These are phyloP conservation scores for Singerocomus inundabilis DNA, from an alignment of 1,284 basidiomycete species.

Conservation along the genomic window DNA sequence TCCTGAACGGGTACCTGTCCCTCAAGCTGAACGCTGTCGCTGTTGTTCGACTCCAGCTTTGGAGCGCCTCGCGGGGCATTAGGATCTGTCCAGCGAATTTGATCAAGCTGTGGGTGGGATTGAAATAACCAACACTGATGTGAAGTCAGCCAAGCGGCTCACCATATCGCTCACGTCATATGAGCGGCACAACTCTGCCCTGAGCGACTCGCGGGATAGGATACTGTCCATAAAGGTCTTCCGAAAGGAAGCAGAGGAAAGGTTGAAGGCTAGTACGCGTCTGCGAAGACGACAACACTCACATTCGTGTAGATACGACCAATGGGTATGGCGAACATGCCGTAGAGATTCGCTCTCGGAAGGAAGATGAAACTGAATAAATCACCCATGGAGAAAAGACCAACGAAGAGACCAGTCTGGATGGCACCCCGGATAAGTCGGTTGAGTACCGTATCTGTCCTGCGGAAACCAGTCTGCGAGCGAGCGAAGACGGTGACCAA, in stretches of 20 bases:
- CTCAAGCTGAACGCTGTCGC: neutral
- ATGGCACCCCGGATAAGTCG: constrained; percentile 44
- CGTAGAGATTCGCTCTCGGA: constrained; percentile 10
- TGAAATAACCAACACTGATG: neutral
- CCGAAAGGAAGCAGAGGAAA: neutral
- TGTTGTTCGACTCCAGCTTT: neutral
- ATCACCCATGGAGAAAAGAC: constrained; percentile 44
- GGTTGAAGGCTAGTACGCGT: neutral
- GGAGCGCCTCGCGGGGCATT: neutral
- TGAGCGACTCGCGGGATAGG: constrained; percentile 13
- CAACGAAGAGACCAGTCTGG: constrained; percentile 46
- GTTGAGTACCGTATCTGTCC: no score
- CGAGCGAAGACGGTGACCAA: constrained; percentile 36
- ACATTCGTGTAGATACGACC: constrained; percentile 38
- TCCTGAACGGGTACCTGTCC: neutral
- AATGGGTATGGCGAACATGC: constrained; percentile 34
- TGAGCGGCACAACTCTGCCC: constrained; percentile 1
- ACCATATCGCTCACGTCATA: neutral
- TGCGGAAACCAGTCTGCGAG: no score
- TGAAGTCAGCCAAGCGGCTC: neutral
- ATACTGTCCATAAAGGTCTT: constrained; percentile 21
- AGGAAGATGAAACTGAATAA: constrained; percentile 38
- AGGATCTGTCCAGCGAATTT: neutral
- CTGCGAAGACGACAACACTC: neutral
- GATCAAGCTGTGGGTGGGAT: neutral